Percentiles rank a stretch among this genome's conserved stretches.
phyloP scores from a whole-genome alignment of 768 basidiomycete genomes.

The Pluteus cervinus region DNA sequence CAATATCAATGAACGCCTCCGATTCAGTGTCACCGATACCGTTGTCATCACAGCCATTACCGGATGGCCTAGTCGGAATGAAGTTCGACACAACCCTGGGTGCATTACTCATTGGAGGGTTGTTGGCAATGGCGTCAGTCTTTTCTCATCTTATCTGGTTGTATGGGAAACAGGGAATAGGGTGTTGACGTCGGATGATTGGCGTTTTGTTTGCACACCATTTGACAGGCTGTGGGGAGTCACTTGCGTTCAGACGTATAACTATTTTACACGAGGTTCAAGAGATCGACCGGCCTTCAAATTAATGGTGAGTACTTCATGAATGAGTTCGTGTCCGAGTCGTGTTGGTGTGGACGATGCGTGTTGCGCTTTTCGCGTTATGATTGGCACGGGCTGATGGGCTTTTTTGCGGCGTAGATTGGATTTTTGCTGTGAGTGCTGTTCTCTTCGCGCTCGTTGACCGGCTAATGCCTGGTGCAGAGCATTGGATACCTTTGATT shows the following conservation, averaged over 20 bases:
- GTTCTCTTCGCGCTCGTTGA: conserved; percentile 5
- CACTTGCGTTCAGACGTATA: conserved; percentile 47
- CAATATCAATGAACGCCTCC: no score
- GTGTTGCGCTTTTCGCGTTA: background rate
- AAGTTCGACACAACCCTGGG: conserved; percentile 48
- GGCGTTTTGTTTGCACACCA: no score
- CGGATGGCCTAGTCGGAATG: no score
- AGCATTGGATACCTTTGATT: conserved; percentile 52
- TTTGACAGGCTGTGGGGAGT: conserved; percentile 49
- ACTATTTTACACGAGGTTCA: conserved; percentile 36
- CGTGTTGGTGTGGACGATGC: background rate
- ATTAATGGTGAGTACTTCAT: background rate
- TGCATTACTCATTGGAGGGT: conserved; percentile 46
- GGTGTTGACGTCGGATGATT: background rate
- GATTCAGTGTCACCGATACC: no score
- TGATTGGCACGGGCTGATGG: no score
- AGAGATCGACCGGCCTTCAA: conserved; percentile 19
- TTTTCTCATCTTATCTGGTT: conserved; percentile 2
- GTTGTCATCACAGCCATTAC: no score
- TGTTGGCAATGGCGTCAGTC: conserved; percentile 48
- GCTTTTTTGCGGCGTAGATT: no score
- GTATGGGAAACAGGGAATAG: conserved; percentile 1
- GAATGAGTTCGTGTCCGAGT: background rate
- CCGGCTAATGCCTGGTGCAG: conserved; percentile 20
- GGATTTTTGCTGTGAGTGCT: background rate